Evolutionary conservation across 257 asterid genomes (phyloP), one percentile per base, ranked within the genome.

Genomic region (Euphrasia confusa): DNA sequence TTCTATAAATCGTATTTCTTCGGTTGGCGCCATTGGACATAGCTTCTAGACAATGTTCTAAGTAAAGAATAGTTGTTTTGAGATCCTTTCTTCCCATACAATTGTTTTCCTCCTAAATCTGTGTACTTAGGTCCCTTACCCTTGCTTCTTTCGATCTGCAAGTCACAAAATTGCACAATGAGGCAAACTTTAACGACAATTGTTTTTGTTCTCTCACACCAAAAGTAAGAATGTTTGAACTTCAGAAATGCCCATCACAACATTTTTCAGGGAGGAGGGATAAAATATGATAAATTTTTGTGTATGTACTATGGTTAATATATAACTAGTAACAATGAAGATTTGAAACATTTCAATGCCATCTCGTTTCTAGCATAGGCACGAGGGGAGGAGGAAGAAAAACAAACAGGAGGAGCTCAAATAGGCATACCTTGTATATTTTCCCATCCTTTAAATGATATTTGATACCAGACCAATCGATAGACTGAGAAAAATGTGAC

Each of bases 381-480:
- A 37, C 2, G 42, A 37, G 42, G 42, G 42, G 42, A 37, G 42
- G 12, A 7, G 39, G 39, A 37, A 37, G 9, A 37, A 4, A 33
- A 45, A 3, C 15, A 12, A 45, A 45, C 4, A 21, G 26, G 5
- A 49, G 18, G 76, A 4, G 27, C 40, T 27, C 10, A 47, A 47
- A 65, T 26, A 56, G 32, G 42, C 61, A 67, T 71, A 84, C 95
- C 93, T 75, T 84, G 78, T 28, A 39, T 78, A 87, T 84, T 74
- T 85, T 84, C 57, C 95, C 95, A 53, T 84, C 64, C 77, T 63
- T 80, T 74, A 87, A 72, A 74, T 87, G 91, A 68, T 87, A 87
- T 44, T 83, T 80, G 68, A 87, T 82, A 54, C 95, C 95, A 70
- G 95, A 87, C 95, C 93, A 87, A 56, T 84, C 75, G 69, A 87